Evolutionary conservation across 192 early-diverging fungal genomes (phyloP).

Genomic region (Spinellus fusiger): DNA sequence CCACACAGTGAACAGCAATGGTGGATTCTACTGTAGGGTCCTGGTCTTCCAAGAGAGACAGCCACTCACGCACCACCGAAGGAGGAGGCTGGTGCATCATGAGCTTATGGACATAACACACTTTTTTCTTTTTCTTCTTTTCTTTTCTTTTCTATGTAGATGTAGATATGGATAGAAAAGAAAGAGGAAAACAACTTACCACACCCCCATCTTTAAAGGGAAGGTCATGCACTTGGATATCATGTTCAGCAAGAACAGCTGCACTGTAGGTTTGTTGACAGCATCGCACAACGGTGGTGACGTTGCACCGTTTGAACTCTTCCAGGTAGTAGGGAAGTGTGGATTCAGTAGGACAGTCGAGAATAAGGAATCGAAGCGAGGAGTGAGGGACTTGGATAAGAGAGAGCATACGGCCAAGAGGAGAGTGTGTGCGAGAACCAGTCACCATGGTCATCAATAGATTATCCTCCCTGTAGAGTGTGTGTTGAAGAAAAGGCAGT

Average conservation of each 20-base stretch:
- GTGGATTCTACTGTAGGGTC: conserved; percentile 38
- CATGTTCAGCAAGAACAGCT: conserved; percentile 45
- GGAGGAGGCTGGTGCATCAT: conserved; percentile 34
- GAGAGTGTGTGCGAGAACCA: conserved; percentile 15
- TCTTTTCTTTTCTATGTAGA: too few relatives aligned
- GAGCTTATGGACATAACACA: conserved; percentile 8
- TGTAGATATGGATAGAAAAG: too few relatives aligned
- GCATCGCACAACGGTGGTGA: conserved; percentile 84
- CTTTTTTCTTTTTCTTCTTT: conserved; percentile 4
- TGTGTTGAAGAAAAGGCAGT: too few relatives aligned
- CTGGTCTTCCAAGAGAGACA: conserved; percentile 57
- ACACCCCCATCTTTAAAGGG: conserved; percentile 88
- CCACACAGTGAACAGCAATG: conserved; percentile 91
- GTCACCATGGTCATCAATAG: too few relatives aligned
- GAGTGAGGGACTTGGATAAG: conserved; percentile 50
- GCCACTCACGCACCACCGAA: conserved; percentile 49
- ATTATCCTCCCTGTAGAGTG: too few relatives aligned
- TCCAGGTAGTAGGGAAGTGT: conserved; percentile 70
- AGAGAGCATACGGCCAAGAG: conserved; percentile 58
- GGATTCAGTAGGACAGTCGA: conserved; percentile 86
- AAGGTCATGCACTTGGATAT: conserved; percentile 82
- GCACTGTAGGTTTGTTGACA: conserved; percentile 85
- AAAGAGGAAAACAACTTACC: conserved; percentile 28
- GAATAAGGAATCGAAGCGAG: conserved; percentile 78
- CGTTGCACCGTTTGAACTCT: conserved; percentile 65